Percentiles rank a stretch among this genome's conserved stretches.
These are phyloP conservation scores for Prunus mira DNA, from an alignment of 306 rosid genomes.

Conservation along the genomic window DNA sequence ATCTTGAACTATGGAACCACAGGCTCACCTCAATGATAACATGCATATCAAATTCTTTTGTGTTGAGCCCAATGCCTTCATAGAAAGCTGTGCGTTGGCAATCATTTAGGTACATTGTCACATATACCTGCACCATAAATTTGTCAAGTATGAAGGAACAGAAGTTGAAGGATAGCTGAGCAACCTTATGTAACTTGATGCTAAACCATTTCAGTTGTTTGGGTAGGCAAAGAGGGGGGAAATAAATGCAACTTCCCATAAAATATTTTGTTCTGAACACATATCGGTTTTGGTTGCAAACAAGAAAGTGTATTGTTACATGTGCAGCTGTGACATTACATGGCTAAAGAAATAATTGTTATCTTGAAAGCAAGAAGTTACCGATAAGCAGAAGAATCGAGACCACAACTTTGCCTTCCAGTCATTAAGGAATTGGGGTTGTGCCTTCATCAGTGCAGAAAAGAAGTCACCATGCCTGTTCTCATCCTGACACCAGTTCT, in stretches of 20 bases:
- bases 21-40: conserved; percentile 91
- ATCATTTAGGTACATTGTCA: conserved; percentile 96
- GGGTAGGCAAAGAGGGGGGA: background rate
- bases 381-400: conserved; percentile 95
- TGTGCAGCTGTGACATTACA: background rate
- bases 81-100: conserved; percentile 95
- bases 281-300: background rate
- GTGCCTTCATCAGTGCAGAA: conserved; percentile 98
- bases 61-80: conserved; percentile 91
- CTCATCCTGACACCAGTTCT: conserved; percentile 99
- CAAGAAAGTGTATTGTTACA: no score
- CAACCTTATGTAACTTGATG: background rate
- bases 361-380: conserved; percentile 18
- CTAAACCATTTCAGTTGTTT: background rate
- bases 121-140: conserved; percentile 69
- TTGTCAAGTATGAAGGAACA: background rate
- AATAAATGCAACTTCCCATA: background rate
- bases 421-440: conserved; percentile 96
- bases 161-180: background rate
- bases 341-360: background rate
- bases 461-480: conserved; percentile 97
- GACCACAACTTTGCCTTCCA: conserved; percentile 99
- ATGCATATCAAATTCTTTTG: conserved; percentile 97
- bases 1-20: background rate
- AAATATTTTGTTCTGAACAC: background rate